These are phyloP conservation scores for Claviceps sp. DNA, from an alignment of 2,329 filamentous ascomycete species.

Conservation along the genomic window DNA sequence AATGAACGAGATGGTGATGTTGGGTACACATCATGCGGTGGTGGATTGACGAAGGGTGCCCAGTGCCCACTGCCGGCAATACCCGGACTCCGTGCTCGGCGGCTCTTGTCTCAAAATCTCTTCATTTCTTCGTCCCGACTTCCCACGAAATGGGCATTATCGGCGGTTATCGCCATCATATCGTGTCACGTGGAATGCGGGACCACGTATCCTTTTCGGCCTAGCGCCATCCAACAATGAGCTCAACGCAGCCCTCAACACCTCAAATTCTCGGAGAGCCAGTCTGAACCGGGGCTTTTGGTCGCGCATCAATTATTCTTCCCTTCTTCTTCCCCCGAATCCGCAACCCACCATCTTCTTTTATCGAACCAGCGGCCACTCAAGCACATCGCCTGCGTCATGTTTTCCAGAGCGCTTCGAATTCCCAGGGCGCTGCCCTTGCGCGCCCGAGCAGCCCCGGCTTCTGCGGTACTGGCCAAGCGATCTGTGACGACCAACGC, in stretches of 20 bases:
- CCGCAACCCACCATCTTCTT: background rate
- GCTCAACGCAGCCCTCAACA: conserved; percentile 29
- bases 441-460: conserved; percentile 30
- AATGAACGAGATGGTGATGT: too few species aligned
- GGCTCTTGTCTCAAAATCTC: too few species aligned
- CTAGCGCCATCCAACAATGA: conserved; percentile 26
- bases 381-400: conserved; percentile 24
- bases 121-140: too few species aligned
- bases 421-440: conserved; percentile 46
- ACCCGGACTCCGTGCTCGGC: too few species aligned
- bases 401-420: conserved; percentile 61
- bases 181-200: conserved; percentile 12
- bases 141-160: background rate
- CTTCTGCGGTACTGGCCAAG: conserved; percentile 35
- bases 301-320: conserved; percentile 12
- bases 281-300: background rate
- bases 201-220: conserved; percentile 13
- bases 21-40: too few species aligned
- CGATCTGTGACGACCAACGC: conserved; percentile 90
- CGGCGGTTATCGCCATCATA: background rate
- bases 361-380: conserved; percentile 17
- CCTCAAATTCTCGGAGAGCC: conserved; percentile 28
- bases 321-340: conserved; percentile 11
- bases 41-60: too few species aligned
- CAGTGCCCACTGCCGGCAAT: too few species aligned